A percentile compares a stretch with the other conserved stretches of the same genome.
phyloP scores from a whole-genome alignment of 345 rosid species.

The Syzygium oleosum region DNA sequence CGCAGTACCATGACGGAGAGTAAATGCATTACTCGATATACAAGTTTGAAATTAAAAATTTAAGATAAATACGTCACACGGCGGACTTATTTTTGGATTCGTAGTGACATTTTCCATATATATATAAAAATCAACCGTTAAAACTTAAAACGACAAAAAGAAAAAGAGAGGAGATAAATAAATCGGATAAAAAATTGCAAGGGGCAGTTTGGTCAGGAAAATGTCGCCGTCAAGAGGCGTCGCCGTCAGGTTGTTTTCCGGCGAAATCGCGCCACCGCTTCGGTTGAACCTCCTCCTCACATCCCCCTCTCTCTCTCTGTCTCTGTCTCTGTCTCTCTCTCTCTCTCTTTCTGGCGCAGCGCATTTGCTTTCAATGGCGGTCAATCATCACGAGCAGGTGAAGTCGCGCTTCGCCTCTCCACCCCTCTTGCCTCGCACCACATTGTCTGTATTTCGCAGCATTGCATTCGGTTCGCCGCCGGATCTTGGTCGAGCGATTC shows the following conservation, averaged over 20 bases:
- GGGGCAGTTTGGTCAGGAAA: conserved; percentile 10
- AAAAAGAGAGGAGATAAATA: background rate
- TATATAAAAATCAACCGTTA: background rate
- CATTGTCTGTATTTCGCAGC: background rate
- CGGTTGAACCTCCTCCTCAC: background rate
- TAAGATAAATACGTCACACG: rapidly evolving
- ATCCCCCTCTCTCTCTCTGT: background rate
- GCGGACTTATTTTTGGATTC: background rate
- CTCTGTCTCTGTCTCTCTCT: background rate
- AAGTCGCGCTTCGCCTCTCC: background rate
- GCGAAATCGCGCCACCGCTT: conserved; percentile 18
- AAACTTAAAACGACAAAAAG: background rate
- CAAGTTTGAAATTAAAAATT: background rate
- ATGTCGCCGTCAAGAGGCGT: conserved; percentile 14
- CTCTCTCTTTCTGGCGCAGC: too few species aligned
- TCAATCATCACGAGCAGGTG: conserved; percentile 16
- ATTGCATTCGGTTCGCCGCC: background rate
- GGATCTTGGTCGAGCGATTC: background rate
- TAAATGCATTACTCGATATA: background rate
- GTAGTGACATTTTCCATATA: background rate
- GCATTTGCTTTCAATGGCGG: conserved; percentile 7
- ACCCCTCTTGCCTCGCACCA: background rate
- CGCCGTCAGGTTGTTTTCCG: conserved; percentile 25
- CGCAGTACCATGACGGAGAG: rapidly evolving
- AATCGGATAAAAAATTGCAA: background rate